Conservation (phyloP, 768 basidiomycete species). For the Coprinellus aureogranulatus region DNA sequence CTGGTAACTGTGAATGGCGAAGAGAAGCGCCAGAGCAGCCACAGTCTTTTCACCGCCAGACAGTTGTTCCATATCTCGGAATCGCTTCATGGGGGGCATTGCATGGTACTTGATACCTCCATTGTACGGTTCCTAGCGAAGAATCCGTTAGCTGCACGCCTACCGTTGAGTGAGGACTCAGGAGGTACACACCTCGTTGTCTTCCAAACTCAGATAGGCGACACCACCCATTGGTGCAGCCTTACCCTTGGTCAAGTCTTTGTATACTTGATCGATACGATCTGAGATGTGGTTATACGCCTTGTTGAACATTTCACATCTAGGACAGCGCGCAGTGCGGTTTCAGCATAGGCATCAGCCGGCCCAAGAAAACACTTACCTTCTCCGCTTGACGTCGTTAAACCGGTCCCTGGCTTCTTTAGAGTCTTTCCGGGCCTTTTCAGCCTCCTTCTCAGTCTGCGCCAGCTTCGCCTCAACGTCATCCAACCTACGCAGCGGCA, state of each 20-base stretch:
- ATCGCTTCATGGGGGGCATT: slow-evolving; percentile 99
- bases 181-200: slow-evolving; percentile 74
- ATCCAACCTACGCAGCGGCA: slow-evolving; percentile 52
- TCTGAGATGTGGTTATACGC: slow-evolving; percentile 97
- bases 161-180: background rate
- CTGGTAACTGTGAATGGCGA: slow-evolving; percentile 96
- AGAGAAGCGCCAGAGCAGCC: slow-evolving; percentile 92
- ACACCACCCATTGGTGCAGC: slow-evolving; percentile 93
- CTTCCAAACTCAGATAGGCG: slow-evolving; percentile 93
- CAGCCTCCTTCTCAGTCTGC: slow-evolving; percentile 90
- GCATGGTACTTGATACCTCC: slow-evolving; percentile 94
- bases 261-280: slow-evolving; percentile 92
- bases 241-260: slow-evolving; percentile 95
- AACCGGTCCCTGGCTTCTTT: slow-evolving; percentile 89
- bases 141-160: background rate
- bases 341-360: background rate
- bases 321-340: slow-evolving; percentile 13
- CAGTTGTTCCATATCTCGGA: slow-evolving; percentile 98
- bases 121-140: slow-evolving; percentile 29
- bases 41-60: slow-evolving; percentile 99
- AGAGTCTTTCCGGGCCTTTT: slow-evolving; percentile 86
- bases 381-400: slow-evolving; percentile 77
- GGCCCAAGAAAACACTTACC: slow-evolving; percentile 43
- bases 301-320: slow-evolving; percentile 86
- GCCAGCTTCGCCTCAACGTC: slow-evolving; percentile 81